Percentiles rank a stretch among this genome's conserved stretches.
These are phyloP conservation scores for Hemerocallis citrina DNA, from an alignment of 106 monocot species.

Conservation along the genomic window DNA sequence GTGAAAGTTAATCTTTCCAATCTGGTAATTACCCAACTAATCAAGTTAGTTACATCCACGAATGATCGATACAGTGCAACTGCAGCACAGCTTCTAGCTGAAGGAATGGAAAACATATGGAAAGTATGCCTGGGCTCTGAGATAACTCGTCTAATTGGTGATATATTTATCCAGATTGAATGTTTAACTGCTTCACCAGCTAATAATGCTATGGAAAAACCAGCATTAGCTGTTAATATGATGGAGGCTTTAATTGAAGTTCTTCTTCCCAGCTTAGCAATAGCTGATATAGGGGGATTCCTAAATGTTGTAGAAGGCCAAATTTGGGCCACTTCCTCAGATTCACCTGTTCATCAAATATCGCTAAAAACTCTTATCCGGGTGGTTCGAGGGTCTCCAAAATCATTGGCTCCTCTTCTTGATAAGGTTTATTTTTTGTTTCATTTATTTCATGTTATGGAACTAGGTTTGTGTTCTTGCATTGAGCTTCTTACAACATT, in stretches of 20 bases:
- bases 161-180: constrained; percentile 93
- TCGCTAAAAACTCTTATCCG: constrained; percentile 75
- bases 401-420: constrained; percentile 62
- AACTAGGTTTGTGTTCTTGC: neutral
- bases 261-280: constrained; percentile 89
- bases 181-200: constrained; percentile 45
- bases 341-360: constrained; percentile 83
- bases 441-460: neutral
- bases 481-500: neutral
- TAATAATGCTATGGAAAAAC: constrained; percentile 29
- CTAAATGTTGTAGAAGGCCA: constrained; percentile 79
- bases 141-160: constrained; percentile 52
- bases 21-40: constrained; percentile 54
- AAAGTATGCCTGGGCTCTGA: constrained; percentile 60
- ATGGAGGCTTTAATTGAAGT: constrained; percentile 66
- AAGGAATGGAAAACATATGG: constrained; percentile 95
- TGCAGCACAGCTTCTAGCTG: constrained; percentile 94
- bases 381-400: constrained; percentile 74
- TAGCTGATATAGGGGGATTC: constrained; percentile 75
- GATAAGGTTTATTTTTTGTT: constrained; percentile 56
- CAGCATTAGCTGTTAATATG: constrained; percentile 41
- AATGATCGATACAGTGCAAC: constrained; percentile 90
- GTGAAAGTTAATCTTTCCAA: constrained; percentile 56
- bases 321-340: constrained; percentile 85
- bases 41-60: constrained; percentile 88